phyloP scores from a whole-genome alignment of 345 rosid genomes.

The Mangifera indica region DNA sequence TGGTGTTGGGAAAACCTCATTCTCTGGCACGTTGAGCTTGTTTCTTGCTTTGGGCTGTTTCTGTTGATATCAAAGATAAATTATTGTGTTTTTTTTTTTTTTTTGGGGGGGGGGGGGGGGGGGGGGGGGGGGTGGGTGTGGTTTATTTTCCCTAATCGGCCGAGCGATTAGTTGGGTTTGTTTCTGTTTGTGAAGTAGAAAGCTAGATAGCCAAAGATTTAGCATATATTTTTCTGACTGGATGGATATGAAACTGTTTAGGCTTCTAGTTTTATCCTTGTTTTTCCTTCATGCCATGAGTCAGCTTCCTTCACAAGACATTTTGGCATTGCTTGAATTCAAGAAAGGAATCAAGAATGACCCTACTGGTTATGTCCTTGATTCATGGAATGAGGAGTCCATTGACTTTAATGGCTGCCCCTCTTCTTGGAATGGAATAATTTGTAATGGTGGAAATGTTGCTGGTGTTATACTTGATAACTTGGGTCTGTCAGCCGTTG shows the following conservation, averaged over 20 bases:
- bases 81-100: neutral
- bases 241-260: conserved; percentile 48
- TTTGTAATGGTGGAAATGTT: conserved; percentile 86
- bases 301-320: conserved; percentile 97
- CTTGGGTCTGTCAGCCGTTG: conserved; percentile 73
- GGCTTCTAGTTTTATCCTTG: conserved; percentile 43
- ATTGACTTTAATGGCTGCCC: conserved; percentile 96
- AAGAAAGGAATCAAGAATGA: conserved; percentile 95
- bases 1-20: neutral
- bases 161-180: conserved; percentile 23
- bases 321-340: conserved; percentile 86
- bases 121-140: no score
- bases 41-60: conserved; percentile 11
- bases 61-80: conserved; percentile 5
- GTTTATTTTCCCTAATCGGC: conserved; percentile 16
- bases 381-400: conserved; percentile 96
- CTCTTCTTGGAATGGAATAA: conserved; percentile 93
- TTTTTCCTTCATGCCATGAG: conserved; percentile 56
- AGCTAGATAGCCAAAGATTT: conserved; percentile 18
- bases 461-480: conserved; percentile 87
- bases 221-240: conserved; percentile 16
- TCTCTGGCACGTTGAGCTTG: neutral
- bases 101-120: no score
- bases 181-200: conserved; percentile 20
- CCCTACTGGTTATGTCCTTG: conserved; percentile 90